Conservation (phyloP, 2,329 filamentous ascomycete genomes). For the Paraphaeosphaeria minitans region DNA sequence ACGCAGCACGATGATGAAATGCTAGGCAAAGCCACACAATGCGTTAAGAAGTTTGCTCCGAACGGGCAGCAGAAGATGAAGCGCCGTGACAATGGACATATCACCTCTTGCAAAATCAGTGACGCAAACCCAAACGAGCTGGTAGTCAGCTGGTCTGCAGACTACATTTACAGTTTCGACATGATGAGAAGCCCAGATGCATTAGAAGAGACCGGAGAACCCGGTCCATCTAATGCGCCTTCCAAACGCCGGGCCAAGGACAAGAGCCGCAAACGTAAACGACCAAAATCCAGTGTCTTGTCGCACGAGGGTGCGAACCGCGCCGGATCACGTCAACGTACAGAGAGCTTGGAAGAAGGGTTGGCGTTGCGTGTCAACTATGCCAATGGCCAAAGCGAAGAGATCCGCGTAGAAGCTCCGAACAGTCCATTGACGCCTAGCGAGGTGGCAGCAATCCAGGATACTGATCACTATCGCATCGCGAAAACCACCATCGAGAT, state of each 20-base stretch:
- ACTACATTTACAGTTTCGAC: conserved; percentile 70
- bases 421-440: conserved; percentile 41
- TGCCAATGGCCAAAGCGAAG: conserved; percentile 64
- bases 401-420: conserved; percentile 56
- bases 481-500: conserved; percentile 61
- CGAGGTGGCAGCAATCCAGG: conserved; percentile 55
- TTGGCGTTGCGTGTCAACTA: conserved; percentile 63
- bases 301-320: conserved; percentile 49
- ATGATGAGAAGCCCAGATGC: conserved; percentile 64
- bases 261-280: conserved; percentile 61
- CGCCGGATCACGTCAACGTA: conserved; percentile 55
- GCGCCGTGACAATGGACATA: conserved; percentile 64
- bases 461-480: conserved; percentile 62
- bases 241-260: conserved; percentile 32
- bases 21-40: conserved; percentile 65
- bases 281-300: conserved; percentile 49
- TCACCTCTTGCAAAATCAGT: conserved; percentile 73
- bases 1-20: conserved; percentile 57
- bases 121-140: conserved; percentile 71
- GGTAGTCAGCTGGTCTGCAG: conserved; percentile 70
- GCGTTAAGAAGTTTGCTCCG: conserved; percentile 70
- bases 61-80: conserved; percentile 61
- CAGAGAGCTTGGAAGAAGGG: conserved; percentile 51
- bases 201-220: conserved; percentile 44
- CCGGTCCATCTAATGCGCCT: conserved; percentile 22